These are phyloP conservation scores for Pontederia paniculata DNA, from an alignment of 176 grass and related monocot species.

Conservation along the genomic window DNA sequence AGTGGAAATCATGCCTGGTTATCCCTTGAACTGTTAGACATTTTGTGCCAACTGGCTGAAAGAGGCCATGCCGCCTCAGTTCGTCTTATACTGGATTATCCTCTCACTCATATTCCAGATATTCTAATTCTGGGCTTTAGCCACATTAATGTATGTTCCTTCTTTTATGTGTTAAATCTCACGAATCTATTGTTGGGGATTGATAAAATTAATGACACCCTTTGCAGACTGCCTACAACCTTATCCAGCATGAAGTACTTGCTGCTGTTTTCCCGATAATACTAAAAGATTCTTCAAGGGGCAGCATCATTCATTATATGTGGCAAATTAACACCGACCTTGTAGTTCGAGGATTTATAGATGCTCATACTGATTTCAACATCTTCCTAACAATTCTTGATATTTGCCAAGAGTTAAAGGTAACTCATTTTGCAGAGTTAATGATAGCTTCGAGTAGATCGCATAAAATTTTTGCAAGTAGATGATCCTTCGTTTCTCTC, in stretches of 20 bases:
- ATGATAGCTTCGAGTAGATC: too few species aligned
- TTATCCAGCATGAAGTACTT: constrained; percentile 69
- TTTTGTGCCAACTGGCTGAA: constrained; percentile 77
- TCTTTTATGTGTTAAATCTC: background rate
- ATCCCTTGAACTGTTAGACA: constrained; percentile 70
- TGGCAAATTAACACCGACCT: constrained; percentile 60
- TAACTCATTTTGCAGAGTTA: constrained; percentile 15
- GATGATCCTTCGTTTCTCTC: too few species aligned
- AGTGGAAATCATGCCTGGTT: constrained; percentile 79
- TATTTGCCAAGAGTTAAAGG: constrained; percentile 81
- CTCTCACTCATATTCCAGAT: constrained; percentile 60
- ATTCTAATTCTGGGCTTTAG: constrained; percentile 69
- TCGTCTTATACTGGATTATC: constrained; percentile 46
- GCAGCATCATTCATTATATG: constrained; percentile 41
- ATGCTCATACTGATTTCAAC: constrained; percentile 43
- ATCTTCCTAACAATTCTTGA: constrained; percentile 58
- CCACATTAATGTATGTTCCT: constrained; percentile 55
- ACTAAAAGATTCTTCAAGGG: constrained; percentile 46
- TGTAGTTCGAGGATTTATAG: constrained; percentile 77
- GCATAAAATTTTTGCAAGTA: too few species aligned
- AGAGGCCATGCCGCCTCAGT: constrained; percentile 57
- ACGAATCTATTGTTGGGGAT: background rate
- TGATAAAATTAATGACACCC: constrained; percentile 14
- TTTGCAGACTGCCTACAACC: constrained; percentile 85
- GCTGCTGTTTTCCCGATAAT: constrained; percentile 59